Evolutionary conservation across 2,329 filamentous ascomycete genomes (phyloP).

Genomic region (Colletotrichum siamense): DNA sequence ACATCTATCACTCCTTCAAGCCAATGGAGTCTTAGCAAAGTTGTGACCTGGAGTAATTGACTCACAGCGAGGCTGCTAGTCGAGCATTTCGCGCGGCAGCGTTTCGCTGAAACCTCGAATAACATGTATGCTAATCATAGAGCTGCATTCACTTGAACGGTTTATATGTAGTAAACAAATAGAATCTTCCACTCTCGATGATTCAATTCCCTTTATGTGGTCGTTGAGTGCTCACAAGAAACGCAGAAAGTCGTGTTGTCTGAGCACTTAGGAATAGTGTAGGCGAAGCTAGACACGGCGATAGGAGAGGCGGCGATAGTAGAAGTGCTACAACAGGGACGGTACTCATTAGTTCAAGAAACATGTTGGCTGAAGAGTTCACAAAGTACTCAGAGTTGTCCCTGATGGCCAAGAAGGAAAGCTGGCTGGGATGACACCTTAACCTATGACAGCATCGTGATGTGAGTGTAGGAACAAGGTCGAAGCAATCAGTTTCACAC

Average conservation of each 20-base stretch:
- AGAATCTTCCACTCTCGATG: background rate
- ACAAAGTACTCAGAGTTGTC: background rate
- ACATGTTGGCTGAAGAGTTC: background rate
- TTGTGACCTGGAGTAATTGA: background rate
- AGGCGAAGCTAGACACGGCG: background rate
- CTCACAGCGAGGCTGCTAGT: background rate
- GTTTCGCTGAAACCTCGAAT: background rate
- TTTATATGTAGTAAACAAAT: background rate
- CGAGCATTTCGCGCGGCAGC: accelerated
- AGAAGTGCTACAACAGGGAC: too few relatives aligned
- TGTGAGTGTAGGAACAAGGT: background rate
- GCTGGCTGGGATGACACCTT: background rate
- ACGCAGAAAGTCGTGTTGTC: background rate
- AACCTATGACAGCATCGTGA: background rate
- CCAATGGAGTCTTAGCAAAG: background rate
- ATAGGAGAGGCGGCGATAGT: too few relatives aligned
- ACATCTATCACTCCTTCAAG: background rate
- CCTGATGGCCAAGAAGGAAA: background rate
- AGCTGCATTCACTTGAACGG: background rate
- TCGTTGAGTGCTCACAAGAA: background rate
- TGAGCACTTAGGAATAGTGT: accelerated
- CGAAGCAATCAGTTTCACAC: background rate
- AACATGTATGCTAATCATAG: accelerated
- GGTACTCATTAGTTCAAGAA: too few relatives aligned
- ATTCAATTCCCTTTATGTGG: background rate